Evolutionary conservation across 805 yeast species (phyloP).

Genomic region (Yamadazyma akitaensis): DNA sequence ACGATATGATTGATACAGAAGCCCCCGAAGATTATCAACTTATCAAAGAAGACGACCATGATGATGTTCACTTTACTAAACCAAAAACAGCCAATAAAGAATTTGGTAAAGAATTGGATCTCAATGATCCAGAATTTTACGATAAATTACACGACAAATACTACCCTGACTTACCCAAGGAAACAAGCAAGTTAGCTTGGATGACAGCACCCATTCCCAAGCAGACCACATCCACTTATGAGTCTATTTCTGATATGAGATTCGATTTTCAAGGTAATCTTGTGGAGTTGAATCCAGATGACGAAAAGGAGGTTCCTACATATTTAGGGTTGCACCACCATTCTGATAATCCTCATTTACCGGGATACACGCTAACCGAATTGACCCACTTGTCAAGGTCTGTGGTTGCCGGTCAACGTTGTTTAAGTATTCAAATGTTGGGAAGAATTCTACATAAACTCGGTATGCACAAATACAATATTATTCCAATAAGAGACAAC

Average conservation of each 20-base stretch:
- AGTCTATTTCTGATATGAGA: conserved; percentile 65
- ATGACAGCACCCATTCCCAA: conserved; percentile 66
- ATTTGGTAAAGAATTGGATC: conserved; percentile 40
- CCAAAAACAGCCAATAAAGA: conserved; percentile 14
- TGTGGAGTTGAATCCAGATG: conserved; percentile 44
- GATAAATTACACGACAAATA: conserved; percentile 77
- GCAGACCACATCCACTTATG: conserved; percentile 41
- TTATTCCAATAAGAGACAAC: conserved; percentile 42
- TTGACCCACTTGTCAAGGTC: conserved; percentile 77
- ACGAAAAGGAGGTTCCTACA: conserved; percentile 40
- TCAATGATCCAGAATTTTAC: conserved; percentile 75
- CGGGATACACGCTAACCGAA: conserved; percentile 89
- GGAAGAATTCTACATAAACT: conserved; percentile 85
- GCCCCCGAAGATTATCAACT: conserved; percentile 44
- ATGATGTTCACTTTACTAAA: conserved; percentile 62
- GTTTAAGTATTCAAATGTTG: conserved; percentile 78
- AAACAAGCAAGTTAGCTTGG: conserved; percentile 84
- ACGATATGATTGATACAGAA: conserved; percentile 43
- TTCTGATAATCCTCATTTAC: conserved; percentile 79
- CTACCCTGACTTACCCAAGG: conserved; percentile 86
- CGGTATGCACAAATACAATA: conserved; percentile 57
- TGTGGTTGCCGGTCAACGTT: conserved; percentile 77
- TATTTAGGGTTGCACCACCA: conserved; percentile 85
- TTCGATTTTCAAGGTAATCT: conserved; percentile 87
- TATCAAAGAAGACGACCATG: conserved; percentile 32